Conservation (phyloP, 495 filamentous ascomycete genomes). For the Talaromyces ruber region DNA sequence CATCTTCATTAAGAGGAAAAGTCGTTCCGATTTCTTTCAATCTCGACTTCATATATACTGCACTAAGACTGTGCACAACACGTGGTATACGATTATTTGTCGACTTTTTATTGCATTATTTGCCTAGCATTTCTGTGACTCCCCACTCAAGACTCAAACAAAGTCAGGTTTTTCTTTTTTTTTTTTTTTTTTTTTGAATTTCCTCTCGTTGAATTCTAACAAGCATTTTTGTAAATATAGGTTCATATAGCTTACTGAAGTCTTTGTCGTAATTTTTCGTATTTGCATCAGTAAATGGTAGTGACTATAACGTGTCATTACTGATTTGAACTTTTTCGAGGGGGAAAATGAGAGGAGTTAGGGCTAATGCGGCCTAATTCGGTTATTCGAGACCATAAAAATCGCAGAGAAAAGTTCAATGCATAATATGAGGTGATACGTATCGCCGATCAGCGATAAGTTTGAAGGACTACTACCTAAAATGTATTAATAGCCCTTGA, state of each 20-base stretch:
- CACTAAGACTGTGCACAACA: background rate
- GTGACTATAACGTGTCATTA: too few relatives aligned
- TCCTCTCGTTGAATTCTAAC: background rate
- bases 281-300: too few relatives aligned
- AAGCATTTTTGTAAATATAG: background rate
- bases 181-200: background rate
- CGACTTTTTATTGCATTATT: background rate
- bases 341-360: background rate
- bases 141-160: slow-evolving; percentile 1
- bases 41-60: background rate
- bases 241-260: background rate
- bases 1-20: background rate
- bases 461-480: too few relatives aligned
- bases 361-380: background rate
- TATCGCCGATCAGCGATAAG: too few relatives aligned
- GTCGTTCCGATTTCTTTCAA: background rate
- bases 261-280: too few relatives aligned
- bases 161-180: background rate
- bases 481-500: too few relatives aligned
- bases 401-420: too few relatives aligned
- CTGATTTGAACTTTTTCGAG: background rate
- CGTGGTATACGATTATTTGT: background rate
- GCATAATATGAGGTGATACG: too few relatives aligned
- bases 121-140: background rate
- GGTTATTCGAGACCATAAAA: too few relatives aligned